Evolutionary conservation across 176 grass and related monocot genomes (phyloP), one percentile per base, ranked within the genome.

Genomic region (Triticum urartu): DNA sequence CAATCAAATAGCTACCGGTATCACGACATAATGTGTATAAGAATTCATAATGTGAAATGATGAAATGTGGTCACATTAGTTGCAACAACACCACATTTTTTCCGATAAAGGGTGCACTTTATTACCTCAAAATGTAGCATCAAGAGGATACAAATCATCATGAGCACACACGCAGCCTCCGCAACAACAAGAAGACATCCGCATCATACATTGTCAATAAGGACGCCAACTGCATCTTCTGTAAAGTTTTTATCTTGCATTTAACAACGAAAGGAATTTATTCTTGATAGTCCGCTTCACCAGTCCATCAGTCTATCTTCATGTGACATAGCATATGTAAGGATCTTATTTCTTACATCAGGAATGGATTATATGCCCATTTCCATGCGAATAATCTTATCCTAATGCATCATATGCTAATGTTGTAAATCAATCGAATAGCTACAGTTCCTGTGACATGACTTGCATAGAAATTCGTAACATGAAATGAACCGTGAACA

Each of bases 351-450:
- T 56, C 25, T 61, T 34, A 72, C 73, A 66, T 59, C 65, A 64
- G 39, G 38, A 78, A 33, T 54, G 22, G 83, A 64, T 82, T 54
- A 20, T 69, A 82, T 64, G 64, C 54, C 39, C 5, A 63, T 71
- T 32, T 36, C 15, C 24, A 20, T 42, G 22, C 52, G 84, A 86
- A 90, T 83, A 64, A 64, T 35, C 28, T 67, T 24, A 79, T 87
- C 79, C 45, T 35, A 56, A 64, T 72, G 66, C 36, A 87, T 35
- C 84, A 21, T 79, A 36, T 75, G 34, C 61, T 9, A 34, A 85
- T 80, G 63, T 17, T 82, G 28, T 68, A 24, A 59, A 66, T 74
- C 50, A 75, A 64, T 38, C 21, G 1, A 43, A 89, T 81, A 77
- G 6, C 24, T 50, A 73, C 6, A 38, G 36, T 38, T 35, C 36